Evolutionary conservation across 495 filamentous ascomycete genomes (phyloP).

Genomic region (Podospora australis): DNA sequence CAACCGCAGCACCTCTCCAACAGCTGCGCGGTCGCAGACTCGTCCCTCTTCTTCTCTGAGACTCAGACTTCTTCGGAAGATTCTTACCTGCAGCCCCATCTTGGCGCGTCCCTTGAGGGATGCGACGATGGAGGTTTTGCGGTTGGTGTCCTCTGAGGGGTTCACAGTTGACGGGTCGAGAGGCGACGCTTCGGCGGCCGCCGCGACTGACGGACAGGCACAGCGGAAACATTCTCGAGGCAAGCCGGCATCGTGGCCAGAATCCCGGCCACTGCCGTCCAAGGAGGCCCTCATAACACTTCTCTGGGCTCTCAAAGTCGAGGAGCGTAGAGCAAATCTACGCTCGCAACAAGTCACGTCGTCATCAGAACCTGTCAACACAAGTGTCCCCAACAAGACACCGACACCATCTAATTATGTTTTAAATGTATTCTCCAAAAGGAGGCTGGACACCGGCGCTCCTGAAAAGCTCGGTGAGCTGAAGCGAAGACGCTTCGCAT

Average conservation of each 20-base stretch:
- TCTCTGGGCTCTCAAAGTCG: slow-evolving; percentile 44
- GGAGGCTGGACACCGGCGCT: neutral
- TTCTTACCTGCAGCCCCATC: slow-evolving; percentile 77
- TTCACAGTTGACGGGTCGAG: slow-evolving; percentile 31
- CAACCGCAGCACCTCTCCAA: slow-evolving; percentile 30
- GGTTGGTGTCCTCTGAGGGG: slow-evolving; percentile 50
- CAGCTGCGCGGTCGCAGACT: slow-evolving; percentile 32
- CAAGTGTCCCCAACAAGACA: slow-evolving; percentile 17
- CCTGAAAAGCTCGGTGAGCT: neutral
- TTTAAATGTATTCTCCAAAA: slow-evolving; percentile 18
- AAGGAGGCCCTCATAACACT: slow-evolving; percentile 47
- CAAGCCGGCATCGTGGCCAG: slow-evolving; percentile 35
- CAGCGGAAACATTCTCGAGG: slow-evolving; percentile 28
- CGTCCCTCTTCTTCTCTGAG: slow-evolving; percentile 41
- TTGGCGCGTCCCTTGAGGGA: slow-evolving; percentile 85
- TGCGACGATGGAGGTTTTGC: slow-evolving; percentile 88
- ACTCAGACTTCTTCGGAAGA: slow-evolving; percentile 45
- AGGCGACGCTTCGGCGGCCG: slow-evolving; percentile 31
- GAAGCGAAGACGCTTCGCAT: slow-evolving; percentile 8
- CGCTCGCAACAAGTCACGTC: slow-evolving; percentile 16
- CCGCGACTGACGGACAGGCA: slow-evolving; percentile 22
- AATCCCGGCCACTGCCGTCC: slow-evolving; percentile 41
- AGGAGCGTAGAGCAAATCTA: slow-evolving; percentile 34
- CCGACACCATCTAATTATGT: slow-evolving; percentile 16
- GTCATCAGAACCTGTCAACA: slow-evolving; percentile 19